Evolutionary conservation across 164 flowering plant genomes (phyloP).

Genomic region (Vitis rupestris): DNA sequence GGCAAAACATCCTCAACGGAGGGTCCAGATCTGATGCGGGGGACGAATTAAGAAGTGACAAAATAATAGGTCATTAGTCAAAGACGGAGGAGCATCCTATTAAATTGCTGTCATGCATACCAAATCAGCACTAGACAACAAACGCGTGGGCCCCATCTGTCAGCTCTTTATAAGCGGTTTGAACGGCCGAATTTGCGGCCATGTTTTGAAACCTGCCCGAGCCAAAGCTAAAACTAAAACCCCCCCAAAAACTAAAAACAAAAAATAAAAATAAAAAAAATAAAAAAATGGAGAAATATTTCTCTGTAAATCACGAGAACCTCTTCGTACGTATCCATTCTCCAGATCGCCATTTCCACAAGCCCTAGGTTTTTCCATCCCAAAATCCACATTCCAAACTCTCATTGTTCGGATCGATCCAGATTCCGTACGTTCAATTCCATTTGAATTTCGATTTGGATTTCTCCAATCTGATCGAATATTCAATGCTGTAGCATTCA

Average conservation of each 20-base stretch:
- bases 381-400: neutral
- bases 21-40: no score
- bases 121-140: neutral
- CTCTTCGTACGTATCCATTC: neutral
- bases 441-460: neutral
- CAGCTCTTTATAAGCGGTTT: neutral
- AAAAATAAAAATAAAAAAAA: neutral
- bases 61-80: no score
- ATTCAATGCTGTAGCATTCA: neutral
- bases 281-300: neutral
- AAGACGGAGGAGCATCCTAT: neutral
- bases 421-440: neutral
- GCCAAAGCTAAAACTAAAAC: neutral
- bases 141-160: neutral
- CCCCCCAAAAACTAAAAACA: neutral
- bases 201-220: neutral
- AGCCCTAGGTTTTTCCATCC: neutral
- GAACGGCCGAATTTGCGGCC: neutral
- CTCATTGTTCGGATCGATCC: constrained; percentile 4
- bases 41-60: no score
- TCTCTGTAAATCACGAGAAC: constrained; percentile 7
- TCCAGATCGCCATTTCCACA: constrained; percentile 2
- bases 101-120: neutral
- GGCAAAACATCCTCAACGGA: no score
- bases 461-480: neutral